A percentile compares a stretch with the other conserved stretches of the same genome.
Evolutionary conservation across 192 early-diverging fungal species (phyloP).

Genomic region (Physocladia obscura): DNA sequence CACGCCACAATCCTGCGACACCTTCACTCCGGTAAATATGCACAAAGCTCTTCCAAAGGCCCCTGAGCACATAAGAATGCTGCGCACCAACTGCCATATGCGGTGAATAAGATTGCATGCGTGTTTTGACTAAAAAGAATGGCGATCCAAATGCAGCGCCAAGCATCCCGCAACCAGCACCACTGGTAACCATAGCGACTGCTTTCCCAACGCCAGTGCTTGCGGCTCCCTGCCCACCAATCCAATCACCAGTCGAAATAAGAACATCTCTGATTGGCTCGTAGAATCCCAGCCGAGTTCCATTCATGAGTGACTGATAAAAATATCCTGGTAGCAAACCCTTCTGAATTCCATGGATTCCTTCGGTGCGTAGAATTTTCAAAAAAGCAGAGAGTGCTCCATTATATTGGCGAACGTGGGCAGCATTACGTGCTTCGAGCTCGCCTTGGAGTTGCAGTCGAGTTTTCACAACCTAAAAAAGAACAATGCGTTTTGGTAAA

Average conservation of each 20-base stretch:
- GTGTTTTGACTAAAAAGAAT: constrained; percentile 87
- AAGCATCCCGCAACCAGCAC: constrained; percentile 74
- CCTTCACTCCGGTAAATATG: constrained; percentile 71
- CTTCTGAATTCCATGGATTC: constrained; percentile 79
- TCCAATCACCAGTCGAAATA: constrained; percentile 28
- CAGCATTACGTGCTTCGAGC: constrained; percentile 40
- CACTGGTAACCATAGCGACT: constrained; percentile 68
- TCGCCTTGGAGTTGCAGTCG: constrained; percentile 94
- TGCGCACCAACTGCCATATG: constrained; percentile 72
- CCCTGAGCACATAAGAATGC: constrained; percentile 71
- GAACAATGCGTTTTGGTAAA: too few relatives aligned
- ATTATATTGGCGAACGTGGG: constrained; percentile 53
- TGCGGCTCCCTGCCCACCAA: constrained; percentile 8
- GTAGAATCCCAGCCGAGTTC: constrained; percentile 87
- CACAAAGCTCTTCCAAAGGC: constrained; percentile 64
- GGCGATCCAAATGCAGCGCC: constrained; percentile 84
- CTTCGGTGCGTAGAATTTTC: constrained; percentile 78
- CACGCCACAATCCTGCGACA: constrained; percentile 79
- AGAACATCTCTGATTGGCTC: constrained; percentile 71
- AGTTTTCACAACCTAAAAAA: constrained; percentile 84
- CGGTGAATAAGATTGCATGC: constrained; percentile 33
- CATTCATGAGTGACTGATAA: constrained; percentile 90
- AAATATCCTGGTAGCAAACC: constrained; percentile 84
- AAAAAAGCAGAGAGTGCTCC: constrained; percentile 76
- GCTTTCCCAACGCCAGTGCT: constrained; percentile 38